Conservation (phyloP, 208 protist species). For the Histomonas meleagridis region DNA sequence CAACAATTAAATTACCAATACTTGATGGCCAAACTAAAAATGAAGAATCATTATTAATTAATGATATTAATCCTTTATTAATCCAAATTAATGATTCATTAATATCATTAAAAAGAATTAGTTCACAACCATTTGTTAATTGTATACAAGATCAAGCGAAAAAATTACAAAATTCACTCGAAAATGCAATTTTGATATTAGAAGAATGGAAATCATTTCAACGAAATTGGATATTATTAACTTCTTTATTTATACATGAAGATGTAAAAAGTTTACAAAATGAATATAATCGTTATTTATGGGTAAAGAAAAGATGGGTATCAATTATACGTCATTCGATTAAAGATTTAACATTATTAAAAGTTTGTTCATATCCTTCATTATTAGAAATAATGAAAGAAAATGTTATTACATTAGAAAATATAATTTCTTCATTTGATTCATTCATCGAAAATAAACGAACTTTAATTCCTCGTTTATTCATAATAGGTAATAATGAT, state of each 20-base stretch:
- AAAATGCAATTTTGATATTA: not conserved
- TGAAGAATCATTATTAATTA: not conserved
- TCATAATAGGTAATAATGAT: not conserved
- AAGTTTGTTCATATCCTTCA: not conserved
- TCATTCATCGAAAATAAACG: not conserved
- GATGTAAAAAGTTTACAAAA: not conserved
- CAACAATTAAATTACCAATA: not conserved
- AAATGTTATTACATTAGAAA: not conserved
- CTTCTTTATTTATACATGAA: not conserved
- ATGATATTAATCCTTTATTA: not conserved
- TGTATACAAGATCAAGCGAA: not conserved
- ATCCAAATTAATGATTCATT: slow-evolving; percentile 25
- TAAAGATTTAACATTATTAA: not conserved
- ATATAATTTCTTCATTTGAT: not conserved
- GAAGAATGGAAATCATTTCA: not conserved
- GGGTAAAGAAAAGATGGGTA: not conserved
- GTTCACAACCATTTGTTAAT: not conserved
- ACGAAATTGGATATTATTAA: not conserved
- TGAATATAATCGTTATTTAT: not conserved
- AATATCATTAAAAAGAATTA: not conserved
- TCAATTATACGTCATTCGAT: not conserved
- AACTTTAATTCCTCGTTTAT: not conserved
- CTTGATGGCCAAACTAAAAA: not conserved
- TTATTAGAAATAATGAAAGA: not conserved
- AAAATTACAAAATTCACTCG: not conserved